Conservation (phyloP, 2,329 filamentous ascomycete genomes). For the Xylogone sp. region DNA sequence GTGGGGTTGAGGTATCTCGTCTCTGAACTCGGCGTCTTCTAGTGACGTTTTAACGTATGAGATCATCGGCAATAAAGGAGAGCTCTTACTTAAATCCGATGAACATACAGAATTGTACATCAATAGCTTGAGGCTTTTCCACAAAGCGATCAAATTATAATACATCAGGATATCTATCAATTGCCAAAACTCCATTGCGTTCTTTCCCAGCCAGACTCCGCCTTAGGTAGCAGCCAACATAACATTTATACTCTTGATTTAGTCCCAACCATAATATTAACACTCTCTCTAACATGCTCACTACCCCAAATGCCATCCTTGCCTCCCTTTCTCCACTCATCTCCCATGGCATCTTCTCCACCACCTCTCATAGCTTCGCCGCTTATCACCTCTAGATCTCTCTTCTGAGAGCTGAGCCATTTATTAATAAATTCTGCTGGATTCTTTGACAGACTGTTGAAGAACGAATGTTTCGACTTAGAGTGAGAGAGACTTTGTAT, state of each 20-base stretch:
- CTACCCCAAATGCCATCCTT: conserved; percentile 60
- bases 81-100: not conserved
- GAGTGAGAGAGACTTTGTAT: conserved; percentile 79
- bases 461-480: conserved; percentile 88
- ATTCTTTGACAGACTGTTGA: conserved; percentile 72
- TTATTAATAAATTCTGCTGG: conserved; percentile 79
- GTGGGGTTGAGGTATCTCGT: not conserved
- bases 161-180: not conserved
- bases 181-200: not conserved
- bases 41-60: not conserved
- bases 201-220: not conserved
- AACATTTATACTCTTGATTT: conserved; percentile 15
- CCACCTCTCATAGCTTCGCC: conserved; percentile 70
- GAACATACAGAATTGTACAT: not conserved
- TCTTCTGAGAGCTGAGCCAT: conserved; percentile 88
- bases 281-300: conserved; percentile 58
- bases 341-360: conserved; percentile 50
- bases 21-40: not conserved
- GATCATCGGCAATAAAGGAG: not conserved
- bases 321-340: conserved; percentile 68
- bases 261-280: conserved; percentile 50
- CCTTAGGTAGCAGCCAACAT: not conserved
- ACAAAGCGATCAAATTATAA: too few relatives aligned
- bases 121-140: too few relatives aligned
- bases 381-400: conserved; percentile 83